phyloP scores from a whole-genome alignment of 2,329 filamentous ascomycete genomes.

The Penicillium sp. region DNA sequence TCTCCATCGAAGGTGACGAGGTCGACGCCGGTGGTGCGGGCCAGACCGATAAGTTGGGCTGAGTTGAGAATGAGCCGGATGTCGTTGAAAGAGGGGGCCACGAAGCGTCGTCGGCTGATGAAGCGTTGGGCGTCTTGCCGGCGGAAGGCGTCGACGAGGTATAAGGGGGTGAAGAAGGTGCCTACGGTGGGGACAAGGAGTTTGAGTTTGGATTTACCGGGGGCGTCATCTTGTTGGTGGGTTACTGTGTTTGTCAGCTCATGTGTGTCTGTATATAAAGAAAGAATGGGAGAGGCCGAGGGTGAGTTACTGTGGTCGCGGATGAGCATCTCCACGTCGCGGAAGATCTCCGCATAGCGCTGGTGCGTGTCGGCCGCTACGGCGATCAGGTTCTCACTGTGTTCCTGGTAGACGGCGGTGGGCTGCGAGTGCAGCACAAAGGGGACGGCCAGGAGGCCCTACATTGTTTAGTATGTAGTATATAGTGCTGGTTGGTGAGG shows the following conservation, averaged over 20 bases:
- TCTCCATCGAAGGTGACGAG: conserved; percentile 96
- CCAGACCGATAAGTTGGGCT: conserved; percentile 86
- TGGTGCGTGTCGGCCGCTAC: conserved; percentile 74
- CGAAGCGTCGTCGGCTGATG: conserved; percentile 85
- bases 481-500: neutral
- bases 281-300: too few species aligned
- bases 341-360: conserved; percentile 89
- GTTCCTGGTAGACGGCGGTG: conserved; percentile 69
- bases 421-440: conserved; percentile 96
- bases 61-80: conserved; percentile 87
- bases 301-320: conserved; percentile 85
- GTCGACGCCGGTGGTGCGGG: conserved; percentile 61
- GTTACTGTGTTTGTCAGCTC: too few species aligned
- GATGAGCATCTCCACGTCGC: conserved; percentile 83
- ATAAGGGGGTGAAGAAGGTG: conserved; percentile 83
- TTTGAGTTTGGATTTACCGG: conserved; percentile 77
- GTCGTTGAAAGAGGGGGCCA: conserved; percentile 95
- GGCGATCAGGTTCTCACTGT: conserved; percentile 54
- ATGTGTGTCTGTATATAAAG: too few species aligned
- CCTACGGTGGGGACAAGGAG: conserved; percentile 84
- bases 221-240: too few species aligned
- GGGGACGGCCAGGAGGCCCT: conserved; percentile 76
- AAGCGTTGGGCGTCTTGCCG: conserved; percentile 77
- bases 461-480: conserved; percentile 16
- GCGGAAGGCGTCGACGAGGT: conserved; percentile 79